Evolutionary conservation across 805 yeast species (phyloP).

Genomic region (Suhomyces kilbournensis): DNA sequence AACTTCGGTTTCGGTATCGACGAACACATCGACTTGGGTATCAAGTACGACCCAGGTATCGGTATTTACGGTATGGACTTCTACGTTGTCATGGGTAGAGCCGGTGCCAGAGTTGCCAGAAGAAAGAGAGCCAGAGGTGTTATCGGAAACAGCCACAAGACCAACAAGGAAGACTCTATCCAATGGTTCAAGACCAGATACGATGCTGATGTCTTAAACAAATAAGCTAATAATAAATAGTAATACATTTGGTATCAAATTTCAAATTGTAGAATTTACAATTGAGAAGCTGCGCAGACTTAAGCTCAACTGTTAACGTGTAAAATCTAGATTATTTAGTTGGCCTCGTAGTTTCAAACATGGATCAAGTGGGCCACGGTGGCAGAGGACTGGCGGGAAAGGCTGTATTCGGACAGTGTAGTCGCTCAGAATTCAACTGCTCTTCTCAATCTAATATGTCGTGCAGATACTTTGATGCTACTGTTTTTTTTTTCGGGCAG

Average conservation of each 20-base stretch:
- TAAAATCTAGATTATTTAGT: too few species aligned
- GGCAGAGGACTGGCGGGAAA: too few species aligned
- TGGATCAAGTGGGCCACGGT: too few species aligned
- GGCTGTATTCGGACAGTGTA: too few species aligned
- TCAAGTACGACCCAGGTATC: constrained; percentile 98
- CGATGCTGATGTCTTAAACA: constrained; percentile 96
- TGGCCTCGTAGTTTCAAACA: too few species aligned
- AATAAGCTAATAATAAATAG: constrained; percentile 41
- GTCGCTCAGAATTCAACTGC: neutral
- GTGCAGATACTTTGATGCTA: neutral
- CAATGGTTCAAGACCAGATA: constrained; percentile 99
- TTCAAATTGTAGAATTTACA: neutral
- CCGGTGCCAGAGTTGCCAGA: constrained; percentile 98
- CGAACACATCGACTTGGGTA: constrained; percentile 99
- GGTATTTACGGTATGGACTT: constrained; percentile 99
- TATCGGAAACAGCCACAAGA: constrained; percentile 91
- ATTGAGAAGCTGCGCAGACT: neutral
- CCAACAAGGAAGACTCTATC: constrained; percentile 90
- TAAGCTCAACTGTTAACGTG: neutral
- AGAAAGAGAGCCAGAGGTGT: constrained; percentile 90
- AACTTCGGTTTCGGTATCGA: constrained; percentile 99
- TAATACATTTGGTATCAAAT: constrained; percentile 4
- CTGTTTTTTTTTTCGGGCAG: neutral
- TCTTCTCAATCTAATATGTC: neutral
- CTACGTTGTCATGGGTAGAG: constrained; percentile 99